Evolutionary conservation across 768 basidiomycete genomes (phyloP), one percentile per base, ranked within the genome.

Genomic region (Ramaria sp.): DNA sequence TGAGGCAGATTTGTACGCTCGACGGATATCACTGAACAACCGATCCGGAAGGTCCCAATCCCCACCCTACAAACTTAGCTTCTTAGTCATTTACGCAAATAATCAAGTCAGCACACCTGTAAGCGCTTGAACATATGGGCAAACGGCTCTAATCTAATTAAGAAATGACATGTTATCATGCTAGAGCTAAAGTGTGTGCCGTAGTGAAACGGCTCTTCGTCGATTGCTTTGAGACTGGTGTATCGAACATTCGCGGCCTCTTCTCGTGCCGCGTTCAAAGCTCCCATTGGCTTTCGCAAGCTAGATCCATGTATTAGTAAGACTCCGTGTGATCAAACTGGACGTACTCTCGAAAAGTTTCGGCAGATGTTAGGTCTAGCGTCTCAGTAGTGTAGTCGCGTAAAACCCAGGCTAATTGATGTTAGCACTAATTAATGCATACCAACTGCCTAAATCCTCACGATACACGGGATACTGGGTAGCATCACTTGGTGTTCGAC

Each of bases 171-270:
- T 46, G 93, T 89, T 58, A 92, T 95, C 93, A 96, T 96, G 2
- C 91, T 94, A 10, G 91, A 94, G 65, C 88, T 91, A 65, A 93
- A 97, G 66, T 97, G 94, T 0, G 94, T 96, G 43, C 94, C 88
- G 60, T 91, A 92, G 65, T 91, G 88, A 69, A 95, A 95, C 0
- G 93, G 93, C 37, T 81, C 78, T 70, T 97, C 93, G 7, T 70
- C 86, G 1, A 95, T 86, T 59, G 89, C 83, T 63, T 83, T 69
- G 11, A 94, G 74, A 60, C 84, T 88, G 33, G 70, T 68, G 62
- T 93, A 94, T 42, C 91, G 79, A 37, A 79, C 80, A 49, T 75
- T 73, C 0, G 94, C 93, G 6, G 88, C 86, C 59, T 87, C 85
- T 37, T 80, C 72, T 5, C 93, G 80, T 27, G 78, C 81, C 3